Evolutionary conservation across 768 basidiomycete species (phyloP).

Genomic region (Boletus eberwhitei): DNA sequence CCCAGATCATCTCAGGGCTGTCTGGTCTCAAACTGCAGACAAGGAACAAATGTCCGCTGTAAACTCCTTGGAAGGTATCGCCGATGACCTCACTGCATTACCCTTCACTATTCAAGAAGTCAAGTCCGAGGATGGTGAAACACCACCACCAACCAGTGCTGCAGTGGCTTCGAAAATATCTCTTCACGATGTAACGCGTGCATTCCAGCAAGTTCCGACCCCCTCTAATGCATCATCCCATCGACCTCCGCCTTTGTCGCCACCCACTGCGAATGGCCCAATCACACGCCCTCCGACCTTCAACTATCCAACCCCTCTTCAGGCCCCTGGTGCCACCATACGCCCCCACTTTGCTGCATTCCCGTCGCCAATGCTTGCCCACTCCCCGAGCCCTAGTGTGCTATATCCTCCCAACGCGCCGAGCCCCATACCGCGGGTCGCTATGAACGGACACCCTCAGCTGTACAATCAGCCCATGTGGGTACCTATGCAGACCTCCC

Average conservation of each 20-base stretch:
- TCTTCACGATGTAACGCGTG: slow-evolving; percentile 76
- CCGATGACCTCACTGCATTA: slow-evolving; percentile 74
- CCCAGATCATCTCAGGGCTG: slow-evolving; percentile 80
- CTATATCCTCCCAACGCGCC: slow-evolving; percentile 62
- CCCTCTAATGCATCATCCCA: slow-evolving; percentile 47
- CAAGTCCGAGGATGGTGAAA: slow-evolving; percentile 82
- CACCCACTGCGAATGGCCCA: slow-evolving; percentile 39
- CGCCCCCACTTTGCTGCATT: slow-evolving; percentile 59
- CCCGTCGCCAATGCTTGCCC: slow-evolving; percentile 67
- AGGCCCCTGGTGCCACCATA: slow-evolving; percentile 43
- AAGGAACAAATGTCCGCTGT: slow-evolving; percentile 62
- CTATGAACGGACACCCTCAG: slow-evolving; percentile 58
- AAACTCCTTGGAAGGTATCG: slow-evolving; percentile 82
- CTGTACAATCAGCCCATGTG: slow-evolving; percentile 64
- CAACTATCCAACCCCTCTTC: slow-evolving; percentile 37
- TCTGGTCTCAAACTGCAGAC: slow-evolving; percentile 79
- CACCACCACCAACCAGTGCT: slow-evolving; percentile 62
- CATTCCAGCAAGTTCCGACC: slow-evolving; percentile 82
- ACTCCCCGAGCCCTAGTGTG: slow-evolving; percentile 64
- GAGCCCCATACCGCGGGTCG: slow-evolving; percentile 65
- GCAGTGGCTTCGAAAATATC: slow-evolving; percentile 70
- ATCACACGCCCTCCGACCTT: slow-evolving; percentile 28
- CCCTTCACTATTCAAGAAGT: slow-evolving; percentile 83
- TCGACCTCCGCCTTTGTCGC: slow-evolving; percentile 48
- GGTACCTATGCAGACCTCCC: slow-evolving; percentile 51